phyloP scores from a whole-genome alignment of 345 rosid species.

The Lumnitzera racemosa region DNA sequence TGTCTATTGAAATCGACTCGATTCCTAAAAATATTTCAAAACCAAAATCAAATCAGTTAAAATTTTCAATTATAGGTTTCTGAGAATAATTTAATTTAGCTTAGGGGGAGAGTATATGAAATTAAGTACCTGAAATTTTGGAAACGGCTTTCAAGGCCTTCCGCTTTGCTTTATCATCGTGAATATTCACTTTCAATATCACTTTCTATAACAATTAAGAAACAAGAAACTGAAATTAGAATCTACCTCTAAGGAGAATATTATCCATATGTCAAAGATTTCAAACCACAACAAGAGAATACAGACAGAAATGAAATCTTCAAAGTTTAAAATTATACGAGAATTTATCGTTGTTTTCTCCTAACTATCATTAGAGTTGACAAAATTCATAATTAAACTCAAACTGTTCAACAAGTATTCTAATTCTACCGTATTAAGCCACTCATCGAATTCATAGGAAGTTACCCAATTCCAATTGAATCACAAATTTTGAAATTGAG shows the following conservation, averaged over 20 bases:
- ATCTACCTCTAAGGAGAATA: too few relatives aligned
- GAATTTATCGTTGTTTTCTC: too few relatives aligned
- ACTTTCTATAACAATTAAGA: conserved; percentile 2
- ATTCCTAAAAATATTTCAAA: conserved; percentile 3
- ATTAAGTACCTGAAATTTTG: conserved; percentile 1
- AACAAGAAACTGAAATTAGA: neutral
- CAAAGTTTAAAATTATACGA: too few relatives aligned
- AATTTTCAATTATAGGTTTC: too few relatives aligned
- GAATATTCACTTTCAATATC: conserved; percentile 7
- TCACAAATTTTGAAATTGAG: too few relatives aligned
- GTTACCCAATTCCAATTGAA: neutral
- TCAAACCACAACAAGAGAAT: too few relatives aligned
- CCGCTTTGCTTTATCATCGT: conserved; percentile 2
- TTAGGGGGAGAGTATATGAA: neutral
- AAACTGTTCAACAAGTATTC: too few relatives aligned
- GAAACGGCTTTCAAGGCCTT: conserved; percentile 13
- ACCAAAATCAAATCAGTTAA: neutral
- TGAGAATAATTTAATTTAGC: neutral
- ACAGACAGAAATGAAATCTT: too few relatives aligned
- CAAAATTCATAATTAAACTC: too few relatives aligned
- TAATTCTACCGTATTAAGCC: too few relatives aligned
- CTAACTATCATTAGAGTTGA: too few relatives aligned
- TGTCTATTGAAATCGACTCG: conserved; percentile 6
- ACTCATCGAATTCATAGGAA: neutral
- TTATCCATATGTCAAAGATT: too few relatives aligned